Evolutionary conservation across 2,329 filamentous ascomycete species (phyloP).

Genomic region (Celoporthe dispersa): DNA sequence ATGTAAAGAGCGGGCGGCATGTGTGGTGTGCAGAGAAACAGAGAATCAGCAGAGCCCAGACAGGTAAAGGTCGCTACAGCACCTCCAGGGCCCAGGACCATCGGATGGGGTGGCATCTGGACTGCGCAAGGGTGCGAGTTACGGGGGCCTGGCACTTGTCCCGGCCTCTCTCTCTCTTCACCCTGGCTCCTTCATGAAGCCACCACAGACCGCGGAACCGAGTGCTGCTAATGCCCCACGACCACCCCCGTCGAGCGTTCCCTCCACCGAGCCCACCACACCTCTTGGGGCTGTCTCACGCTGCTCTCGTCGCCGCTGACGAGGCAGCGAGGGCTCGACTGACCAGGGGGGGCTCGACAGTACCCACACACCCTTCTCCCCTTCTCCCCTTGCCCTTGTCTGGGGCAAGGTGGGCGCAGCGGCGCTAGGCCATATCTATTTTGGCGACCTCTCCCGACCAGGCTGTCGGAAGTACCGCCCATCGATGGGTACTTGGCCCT

Average conservation of each 20-base stretch:
- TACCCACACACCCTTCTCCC: slow-evolving; percentile 3
- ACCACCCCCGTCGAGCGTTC: slow-evolving; percentile 29
- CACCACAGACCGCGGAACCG: slow-evolving; percentile 28
- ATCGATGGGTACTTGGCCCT: slow-evolving; percentile 30
- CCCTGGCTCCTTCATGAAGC: slow-evolving; percentile 18
- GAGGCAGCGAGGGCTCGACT: slow-evolving; percentile 42
- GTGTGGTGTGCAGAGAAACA: slow-evolving; percentile 33
- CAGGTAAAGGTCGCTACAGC: slow-evolving; percentile 33
- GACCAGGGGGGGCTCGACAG: slow-evolving; percentile 35
- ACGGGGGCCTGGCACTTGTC: slow-evolving; percentile 24
- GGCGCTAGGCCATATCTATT: slow-evolving; percentile 45
- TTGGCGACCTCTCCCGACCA: slow-evolving; percentile 34
- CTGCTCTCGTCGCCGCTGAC: slow-evolving; percentile 46
- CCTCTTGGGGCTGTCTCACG: slow-evolving; percentile 54
- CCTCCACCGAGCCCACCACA: slow-evolving; percentile 37
- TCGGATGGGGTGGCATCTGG: slow-evolving; percentile 29
- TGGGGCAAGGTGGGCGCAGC: slow-evolving; percentile 45
- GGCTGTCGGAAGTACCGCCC: slow-evolving; percentile 32
- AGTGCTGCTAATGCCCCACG: slow-evolving; percentile 28
- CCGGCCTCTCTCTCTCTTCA: slow-evolving; percentile 11
- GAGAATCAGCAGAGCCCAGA: slow-evolving; percentile 46
- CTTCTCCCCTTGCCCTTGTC: slow-evolving; percentile 36
- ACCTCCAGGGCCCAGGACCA: slow-evolving; percentile 13
- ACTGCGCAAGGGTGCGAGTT: slow-evolving; percentile 33
- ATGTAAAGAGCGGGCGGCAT: slow-evolving; percentile 43